Percentiles rank a stretch among this genome's conserved stretches.
phyloP scores from a whole-genome alignment of 306 rosid genomes.

The Cucumis sativus region Cucumber_9930_V3 NC_026660.2:10963501-10964000 shows the following conservation, averaged over 20 bases:
- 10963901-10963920: neutral
- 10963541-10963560: neutral
- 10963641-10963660: neutral
- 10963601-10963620: neutral
- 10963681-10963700: neutral
- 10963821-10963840: neutral
- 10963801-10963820: neutral
- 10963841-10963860: neutral
- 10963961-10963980: neutral
- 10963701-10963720: neutral
- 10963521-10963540: conserved; percentile 70
- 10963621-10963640: neutral
- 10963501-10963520: conserved; percentile 69
- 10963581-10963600: neutral
- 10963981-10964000: too few species aligned
- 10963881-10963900: neutral
- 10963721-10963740: too few species aligned
- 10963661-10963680: neutral
- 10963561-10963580: neutral
- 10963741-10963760: neutral
- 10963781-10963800: neutral
- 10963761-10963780: too few species aligned
- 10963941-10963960: neutral
- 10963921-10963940: too few species aligned
- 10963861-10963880: too few species aligned